A percentile compares a stretch with the other conserved stretches of the same genome.
phyloP scores from a whole-genome alignment of 202 grass and related monocot species.

The Panicum virgatum region DNA sequence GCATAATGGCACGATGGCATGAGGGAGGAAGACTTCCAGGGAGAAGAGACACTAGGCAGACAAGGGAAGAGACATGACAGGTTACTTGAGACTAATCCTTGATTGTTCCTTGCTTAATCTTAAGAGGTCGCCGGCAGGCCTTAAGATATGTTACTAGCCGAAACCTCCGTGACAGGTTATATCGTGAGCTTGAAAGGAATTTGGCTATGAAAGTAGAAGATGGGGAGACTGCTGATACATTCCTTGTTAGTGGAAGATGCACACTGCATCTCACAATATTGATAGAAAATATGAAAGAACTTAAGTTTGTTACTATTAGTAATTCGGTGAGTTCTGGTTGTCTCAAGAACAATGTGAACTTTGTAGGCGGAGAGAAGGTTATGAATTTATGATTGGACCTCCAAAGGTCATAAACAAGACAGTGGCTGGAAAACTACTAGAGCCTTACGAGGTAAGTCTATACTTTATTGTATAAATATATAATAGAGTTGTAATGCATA shows the following conservation, averaged over 20 bases:
- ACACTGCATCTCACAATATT: conserved; percentile 95
- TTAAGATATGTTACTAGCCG: conserved; percentile 73
- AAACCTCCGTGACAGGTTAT: conserved; percentile 89
- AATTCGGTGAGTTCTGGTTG: conserved; percentile 10
- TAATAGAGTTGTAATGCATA: conserved; percentile 12
- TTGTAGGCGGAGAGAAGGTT: conserved; percentile 96
- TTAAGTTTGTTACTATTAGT: neutral
- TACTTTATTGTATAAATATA: neutral
- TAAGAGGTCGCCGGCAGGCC: too few relatives aligned
- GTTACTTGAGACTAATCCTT: too few relatives aligned
- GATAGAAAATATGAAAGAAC: conserved; percentile 94
- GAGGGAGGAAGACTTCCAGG: too few relatives aligned
- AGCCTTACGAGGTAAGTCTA: conserved; percentile 83
- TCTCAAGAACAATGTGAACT: conserved; percentile 32
- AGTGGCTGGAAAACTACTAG: conserved; percentile 68
- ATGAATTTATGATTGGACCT: conserved; percentile 98
- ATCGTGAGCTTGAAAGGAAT: conserved; percentile 88
- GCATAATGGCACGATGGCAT: too few relatives aligned
- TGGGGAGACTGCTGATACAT: conserved; percentile 91
- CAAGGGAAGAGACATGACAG: too few relatives aligned
- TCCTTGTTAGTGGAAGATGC: conserved; percentile 97
- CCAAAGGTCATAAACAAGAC: conserved; percentile 98
- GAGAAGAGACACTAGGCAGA: too few relatives aligned
- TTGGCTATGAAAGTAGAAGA: conserved; percentile 99
- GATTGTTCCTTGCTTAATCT: too few relatives aligned